Percentiles rank a stretch among this genome's conserved stretches.
Evolutionary conservation across 306 rosid genomes (phyloP).

Genomic region (Coriaria nepalensis): DNA sequence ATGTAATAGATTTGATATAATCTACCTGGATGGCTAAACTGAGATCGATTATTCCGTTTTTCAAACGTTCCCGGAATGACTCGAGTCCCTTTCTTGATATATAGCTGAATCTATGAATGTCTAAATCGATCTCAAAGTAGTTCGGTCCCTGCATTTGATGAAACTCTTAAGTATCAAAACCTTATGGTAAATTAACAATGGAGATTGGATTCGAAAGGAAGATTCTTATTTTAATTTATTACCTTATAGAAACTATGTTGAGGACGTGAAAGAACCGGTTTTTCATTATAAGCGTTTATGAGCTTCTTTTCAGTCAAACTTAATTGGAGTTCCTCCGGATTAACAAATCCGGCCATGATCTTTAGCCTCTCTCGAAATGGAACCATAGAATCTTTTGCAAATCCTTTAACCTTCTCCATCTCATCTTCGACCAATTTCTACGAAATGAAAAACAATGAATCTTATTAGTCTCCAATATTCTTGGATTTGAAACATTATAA

Average conservation of each 20-base stretch:
- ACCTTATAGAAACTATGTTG: conserved; percentile 84
- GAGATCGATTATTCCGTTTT: conserved; percentile 60
- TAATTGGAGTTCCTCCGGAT: conserved; percentile 78
- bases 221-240: neutral
- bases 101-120: conserved; percentile 93
- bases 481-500: too few relatives aligned
- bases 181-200: neutral
- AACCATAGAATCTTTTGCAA: conserved; percentile 58
- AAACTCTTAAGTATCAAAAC: neutral
- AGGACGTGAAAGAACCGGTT: conserved; percentile 91
- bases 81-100: conserved; percentile 92
- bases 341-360: conserved; percentile 76
- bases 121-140: conserved; percentile 93
- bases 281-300: conserved; percentile 64
- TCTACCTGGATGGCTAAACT: conserved; percentile 86
- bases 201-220: neutral
- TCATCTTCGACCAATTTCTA: conserved; percentile 83
- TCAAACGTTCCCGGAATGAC: conserved; percentile 62
- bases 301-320: conserved; percentile 75
- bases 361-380: conserved; percentile 82
- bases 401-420: conserved; percentile 74
- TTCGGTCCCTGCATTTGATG: conserved; percentile 52
- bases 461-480: neutral
- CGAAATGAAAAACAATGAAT: too few relatives aligned
- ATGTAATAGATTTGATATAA: neutral